Evolutionary conservation across 2,329 filamentous ascomycete genomes (phyloP).

Genomic region (Xylaria sp.): DNA sequence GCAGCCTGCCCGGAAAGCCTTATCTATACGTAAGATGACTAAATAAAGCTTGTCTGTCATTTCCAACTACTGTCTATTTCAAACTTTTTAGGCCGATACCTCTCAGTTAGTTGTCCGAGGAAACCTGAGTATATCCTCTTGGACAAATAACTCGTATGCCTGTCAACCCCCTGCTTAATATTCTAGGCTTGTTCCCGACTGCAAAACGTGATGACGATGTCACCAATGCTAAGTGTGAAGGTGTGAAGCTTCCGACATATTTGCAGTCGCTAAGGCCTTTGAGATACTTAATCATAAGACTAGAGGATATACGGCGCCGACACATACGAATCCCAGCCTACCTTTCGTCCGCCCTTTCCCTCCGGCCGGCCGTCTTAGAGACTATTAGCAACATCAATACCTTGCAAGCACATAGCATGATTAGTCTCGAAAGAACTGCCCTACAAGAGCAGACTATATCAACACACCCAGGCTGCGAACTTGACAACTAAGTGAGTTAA

Average conservation of each 20-base stretch:
- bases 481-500: background rate
- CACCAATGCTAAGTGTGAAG: background rate
- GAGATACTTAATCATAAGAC: background rate
- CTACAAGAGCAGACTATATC: too few species aligned
- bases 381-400: background rate
- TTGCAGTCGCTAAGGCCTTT: background rate
- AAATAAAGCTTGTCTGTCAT: background rate
- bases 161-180: background rate
- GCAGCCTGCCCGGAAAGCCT: constrained; percentile 11
- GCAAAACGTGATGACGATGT: background rate
- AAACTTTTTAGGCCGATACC: background rate
- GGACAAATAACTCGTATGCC: background rate
- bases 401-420: background rate
- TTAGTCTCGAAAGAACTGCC: too few species aligned
- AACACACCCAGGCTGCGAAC: too few species aligned
- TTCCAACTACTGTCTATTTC: background rate
- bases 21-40: constrained; percentile 8
- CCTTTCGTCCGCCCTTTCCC: background rate
- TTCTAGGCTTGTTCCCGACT: constrained; percentile 13
- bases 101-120: background rate
- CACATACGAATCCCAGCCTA: background rate
- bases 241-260: background rate
- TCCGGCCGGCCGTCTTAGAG: background rate
- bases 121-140: too few species aligned
- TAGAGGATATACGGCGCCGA: background rate